These are phyloP conservation scores for Fusarium proliferatum DNA, from an alignment of 2,329 filamentous ascomycete species.

Conservation along the genomic window DNA sequence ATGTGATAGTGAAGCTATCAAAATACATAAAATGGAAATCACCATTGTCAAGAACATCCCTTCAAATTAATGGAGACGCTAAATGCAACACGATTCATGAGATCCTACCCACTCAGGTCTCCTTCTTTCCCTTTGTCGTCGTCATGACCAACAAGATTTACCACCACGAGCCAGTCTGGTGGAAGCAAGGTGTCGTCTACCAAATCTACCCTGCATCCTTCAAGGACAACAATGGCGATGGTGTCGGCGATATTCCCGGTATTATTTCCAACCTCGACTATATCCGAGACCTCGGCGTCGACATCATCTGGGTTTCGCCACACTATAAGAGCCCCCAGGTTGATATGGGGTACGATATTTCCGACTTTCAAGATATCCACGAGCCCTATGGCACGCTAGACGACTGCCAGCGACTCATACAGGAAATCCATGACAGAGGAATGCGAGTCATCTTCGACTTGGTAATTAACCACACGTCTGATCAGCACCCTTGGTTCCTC, in stretches of 20 bases:
- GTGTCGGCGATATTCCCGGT: conserved; percentile 62
- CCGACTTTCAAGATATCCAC: conserved; percentile 37
- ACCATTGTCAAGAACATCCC: too few species aligned
- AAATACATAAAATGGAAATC: too few species aligned
- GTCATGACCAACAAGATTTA: background rate
- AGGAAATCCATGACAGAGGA: conserved; percentile 24
- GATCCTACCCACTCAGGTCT: too few species aligned
- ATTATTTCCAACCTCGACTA: conserved; percentile 65
- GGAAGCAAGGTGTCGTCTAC: conserved; percentile 65
- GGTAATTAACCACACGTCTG: conserved; percentile 36
- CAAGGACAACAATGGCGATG: conserved; percentile 64
- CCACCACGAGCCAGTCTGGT: conserved; percentile 52
- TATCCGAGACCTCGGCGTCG: conserved; percentile 18
- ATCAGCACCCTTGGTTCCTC: conserved; percentile 35
- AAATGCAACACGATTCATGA: background rate
- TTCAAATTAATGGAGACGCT: background rate
- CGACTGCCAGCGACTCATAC: conserved; percentile 31
- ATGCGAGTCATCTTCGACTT: conserved; percentile 34
- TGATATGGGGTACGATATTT: conserved; percentile 39
- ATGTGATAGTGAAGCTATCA: too few species aligned
- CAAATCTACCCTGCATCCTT: conserved; percentile 68
- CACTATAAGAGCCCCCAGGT: conserved; percentile 37
- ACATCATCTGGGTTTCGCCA: conserved; percentile 36
- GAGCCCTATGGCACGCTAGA: conserved; percentile 33
- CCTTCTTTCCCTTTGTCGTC: background rate